phyloP scores from a whole-genome alignment of 805 yeast species.

The Monosporozyma servazzii region DNA sequence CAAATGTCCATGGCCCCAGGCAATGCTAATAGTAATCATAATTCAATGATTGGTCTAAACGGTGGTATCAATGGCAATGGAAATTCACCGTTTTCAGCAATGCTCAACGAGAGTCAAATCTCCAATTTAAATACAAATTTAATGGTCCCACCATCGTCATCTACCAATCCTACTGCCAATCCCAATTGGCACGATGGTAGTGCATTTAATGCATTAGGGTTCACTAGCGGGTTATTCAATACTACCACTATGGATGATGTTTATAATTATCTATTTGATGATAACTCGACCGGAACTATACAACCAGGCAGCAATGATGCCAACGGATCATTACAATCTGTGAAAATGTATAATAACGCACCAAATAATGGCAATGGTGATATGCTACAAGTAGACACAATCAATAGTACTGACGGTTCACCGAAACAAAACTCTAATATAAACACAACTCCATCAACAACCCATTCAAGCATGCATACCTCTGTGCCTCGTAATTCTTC shows the following conservation, averaged over 20 bases:
- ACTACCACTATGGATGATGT: conserved; percentile 29
- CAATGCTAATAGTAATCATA: background rate
- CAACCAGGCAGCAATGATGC: background rate
- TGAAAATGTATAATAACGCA: background rate
- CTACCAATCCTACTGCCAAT: background rate
- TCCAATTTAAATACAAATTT: background rate
- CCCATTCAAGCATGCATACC: background rate
- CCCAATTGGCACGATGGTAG: conserved; percentile 13
- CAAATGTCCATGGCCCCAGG: background rate
- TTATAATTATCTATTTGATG: conserved; percentile 23
- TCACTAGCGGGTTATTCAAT: conserved; percentile 17
- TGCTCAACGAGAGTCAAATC: conserved; percentile 1
- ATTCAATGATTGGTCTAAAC: background rate
- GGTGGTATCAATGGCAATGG: background rate
- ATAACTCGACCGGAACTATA: conserved; percentile 2
- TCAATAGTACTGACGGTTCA: background rate
- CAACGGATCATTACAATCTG: background rate
- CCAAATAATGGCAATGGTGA: background rate
- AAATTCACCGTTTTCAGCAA: conserved; percentile 1
- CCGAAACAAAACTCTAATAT: background rate
- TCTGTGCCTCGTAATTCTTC: background rate
- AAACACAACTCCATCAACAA: background rate
- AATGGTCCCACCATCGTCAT: background rate
- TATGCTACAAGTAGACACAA: background rate
- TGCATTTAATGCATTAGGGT: conserved; percentile 13